A percentile compares a stretch with the other conserved stretches of the same genome.
These are phyloP conservation scores for Penicillium sp. DNA, from an alignment of 2,329 filamentous ascomycete genomes.

Conservation along the genomic window DNA sequence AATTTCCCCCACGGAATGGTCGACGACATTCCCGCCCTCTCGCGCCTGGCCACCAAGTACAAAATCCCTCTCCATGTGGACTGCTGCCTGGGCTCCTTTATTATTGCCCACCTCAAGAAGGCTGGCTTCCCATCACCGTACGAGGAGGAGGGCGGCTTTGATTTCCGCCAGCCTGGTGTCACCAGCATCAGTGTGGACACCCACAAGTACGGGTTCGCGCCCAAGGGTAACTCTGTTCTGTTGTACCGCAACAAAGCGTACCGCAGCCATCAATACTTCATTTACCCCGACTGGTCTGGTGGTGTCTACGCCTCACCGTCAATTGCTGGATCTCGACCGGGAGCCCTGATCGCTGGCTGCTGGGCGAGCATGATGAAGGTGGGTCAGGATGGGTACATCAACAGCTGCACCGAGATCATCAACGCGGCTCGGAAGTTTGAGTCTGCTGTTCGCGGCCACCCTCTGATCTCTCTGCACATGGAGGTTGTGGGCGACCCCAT, in stretches of 20 bases:
- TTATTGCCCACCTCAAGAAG: slow-evolving; percentile 83
- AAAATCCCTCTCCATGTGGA: slow-evolving; percentile 89
- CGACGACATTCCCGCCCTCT: slow-evolving; percentile 83
- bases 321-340: slow-evolving; percentile 84
- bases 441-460: slow-evolving; percentile 63
- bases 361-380: slow-evolving; percentile 89
- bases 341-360: slow-evolving; percentile 89
- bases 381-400: slow-evolving; percentile 81
- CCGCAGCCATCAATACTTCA: slow-evolving; percentile 90
- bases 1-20: slow-evolving; percentile 99
- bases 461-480: slow-evolving; percentile 64
- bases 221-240: slow-evolving; percentile 91
- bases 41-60: slow-evolving; percentile 71
- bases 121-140: slow-evolving; percentile 67
- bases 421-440: slow-evolving; percentile 78
- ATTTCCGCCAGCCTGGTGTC: slow-evolving; percentile 90
- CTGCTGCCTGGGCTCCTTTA: slow-evolving; percentile 93
- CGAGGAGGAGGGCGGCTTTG: slow-evolving; percentile 71
- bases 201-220: slow-evolving; percentile 98
- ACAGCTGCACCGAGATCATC: slow-evolving; percentile 81
- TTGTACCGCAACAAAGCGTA: slow-evolving; percentile 77
- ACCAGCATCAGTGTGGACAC: slow-evolving; percentile 96
- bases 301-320: slow-evolving; percentile 93
- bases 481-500: slow-evolving; percentile 77
- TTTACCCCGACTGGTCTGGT: slow-evolving; percentile 89